Percentiles rank a stretch among this genome's conserved stretches.
These are phyloP conservation scores for Lomentospora prolificans DNA, from an alignment of 2,329 filamentous ascomycete species.

Conservation along the genomic window DNA sequence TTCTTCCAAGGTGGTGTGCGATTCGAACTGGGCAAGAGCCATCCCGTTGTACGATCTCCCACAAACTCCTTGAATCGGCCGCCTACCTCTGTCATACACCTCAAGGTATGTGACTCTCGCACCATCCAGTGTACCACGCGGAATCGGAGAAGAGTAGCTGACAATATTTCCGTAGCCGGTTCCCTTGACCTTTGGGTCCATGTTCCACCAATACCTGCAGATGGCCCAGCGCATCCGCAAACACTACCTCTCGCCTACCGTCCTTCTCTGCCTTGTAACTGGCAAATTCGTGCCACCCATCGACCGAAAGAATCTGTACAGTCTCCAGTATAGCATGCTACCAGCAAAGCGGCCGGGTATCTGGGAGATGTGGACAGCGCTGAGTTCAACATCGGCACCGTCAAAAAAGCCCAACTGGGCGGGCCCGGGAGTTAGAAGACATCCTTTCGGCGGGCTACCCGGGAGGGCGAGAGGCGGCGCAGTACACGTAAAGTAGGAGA, in stretches of 20 bases:
- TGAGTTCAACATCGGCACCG: constrained; percentile 42
- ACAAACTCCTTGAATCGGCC: constrained; percentile 32
- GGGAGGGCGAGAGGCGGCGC: constrained; percentile 2
- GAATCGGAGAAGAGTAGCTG: background rate
- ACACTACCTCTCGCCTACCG: constrained; percentile 84
- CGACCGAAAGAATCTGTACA: constrained; percentile 88
- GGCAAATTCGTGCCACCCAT: constrained; percentile 93
- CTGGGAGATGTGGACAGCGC: constrained; percentile 71
- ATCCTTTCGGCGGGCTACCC: background rate
- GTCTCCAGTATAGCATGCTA: constrained; percentile 95
- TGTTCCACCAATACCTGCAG: constrained; percentile 97
- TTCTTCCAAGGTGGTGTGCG: constrained; percentile 78
- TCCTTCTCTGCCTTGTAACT: constrained; percentile 78
- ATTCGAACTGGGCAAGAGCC: constrained; percentile 78
- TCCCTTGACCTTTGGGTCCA: constrained; percentile 79
- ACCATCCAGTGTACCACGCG: background rate
- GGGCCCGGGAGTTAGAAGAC: constrained; percentile 13
- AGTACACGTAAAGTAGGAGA: background rate
- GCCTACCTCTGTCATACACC: constrained; percentile 71
- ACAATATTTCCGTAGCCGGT: constrained; percentile 51
- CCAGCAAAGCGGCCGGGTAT: constrained; percentile 73
- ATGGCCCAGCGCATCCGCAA: constrained; percentile 86
- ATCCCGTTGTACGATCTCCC: constrained; percentile 31
- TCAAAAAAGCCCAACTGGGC: constrained; percentile 20
- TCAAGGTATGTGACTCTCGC: constrained; percentile 53